phyloP scores from a whole-genome alignment of 176 grass and related monocot genomes.

The Eleusine indica region DNA sequence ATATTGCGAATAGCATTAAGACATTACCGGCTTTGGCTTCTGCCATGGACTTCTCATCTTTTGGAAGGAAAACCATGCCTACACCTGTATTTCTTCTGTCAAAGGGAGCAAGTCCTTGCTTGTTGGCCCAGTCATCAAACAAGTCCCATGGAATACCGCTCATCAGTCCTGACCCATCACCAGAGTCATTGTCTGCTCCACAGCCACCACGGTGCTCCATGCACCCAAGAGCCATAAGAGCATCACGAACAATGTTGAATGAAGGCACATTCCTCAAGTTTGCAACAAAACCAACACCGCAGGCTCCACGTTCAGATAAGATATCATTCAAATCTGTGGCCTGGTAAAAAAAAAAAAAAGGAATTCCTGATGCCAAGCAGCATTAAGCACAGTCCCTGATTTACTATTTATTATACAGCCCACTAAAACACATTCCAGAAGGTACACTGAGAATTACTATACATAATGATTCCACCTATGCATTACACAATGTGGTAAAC shows the following conservation, averaged over 20 bases:
- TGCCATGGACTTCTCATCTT: conserved; percentile 61
- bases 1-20: conserved; percentile 22
- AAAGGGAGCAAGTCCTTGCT: conserved; percentile 73
- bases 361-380: conserved; percentile 10
- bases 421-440: conserved; percentile 36
- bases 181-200: conserved; percentile 97
- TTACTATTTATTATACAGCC: background rate
- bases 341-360: conserved; percentile 40
- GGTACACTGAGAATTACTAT: background rate
- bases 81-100: conserved; percentile 79
- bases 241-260: conserved; percentile 83
- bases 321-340: conserved; percentile 80
- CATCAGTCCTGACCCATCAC: conserved; percentile 93
- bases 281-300: conserved; percentile 94
- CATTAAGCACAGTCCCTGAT: background rate
- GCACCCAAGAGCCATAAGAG: conserved; percentile 89
- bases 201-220: conserved; percentile 99
- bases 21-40: conserved; percentile 89
- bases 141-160: conserved; percentile 85
- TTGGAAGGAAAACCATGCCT: conserved; percentile 96
- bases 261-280: conserved; percentile 94
- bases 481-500: conserved; percentile 41
- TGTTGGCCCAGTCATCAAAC: conserved; percentile 79
- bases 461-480: conserved; percentile 10
- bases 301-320: conserved; percentile 95